phyloP scores from a whole-genome alignment of 202 grass and related monocot species.

The Hordeum pubiflorum region DNA sequence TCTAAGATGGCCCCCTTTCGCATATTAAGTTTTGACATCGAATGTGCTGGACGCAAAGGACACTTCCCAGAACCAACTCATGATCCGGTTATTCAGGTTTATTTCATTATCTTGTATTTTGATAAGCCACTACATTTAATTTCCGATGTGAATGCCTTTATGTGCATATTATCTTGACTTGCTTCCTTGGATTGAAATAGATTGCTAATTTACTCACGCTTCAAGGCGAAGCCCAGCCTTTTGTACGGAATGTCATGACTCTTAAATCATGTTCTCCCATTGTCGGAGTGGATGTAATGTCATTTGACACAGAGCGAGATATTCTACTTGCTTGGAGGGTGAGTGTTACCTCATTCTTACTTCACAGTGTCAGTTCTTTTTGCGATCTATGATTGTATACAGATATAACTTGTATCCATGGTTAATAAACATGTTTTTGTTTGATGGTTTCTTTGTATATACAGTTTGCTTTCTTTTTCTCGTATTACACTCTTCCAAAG shows the following conservation, averaged over 20 bases:
- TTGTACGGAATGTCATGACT: constrained; percentile 90
- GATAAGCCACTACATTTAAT: neutral
- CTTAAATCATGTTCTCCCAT: constrained; percentile 94
- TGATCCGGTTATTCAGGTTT: constrained; percentile 98
- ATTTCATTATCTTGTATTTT: constrained; percentile 27
- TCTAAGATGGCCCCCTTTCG: constrained; percentile 96
- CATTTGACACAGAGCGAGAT: constrained; percentile 81
- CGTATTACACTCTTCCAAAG: neutral
- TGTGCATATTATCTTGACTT: constrained; percentile 14
- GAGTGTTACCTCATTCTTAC: constrained; percentile 26
- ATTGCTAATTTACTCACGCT: constrained; percentile 93
- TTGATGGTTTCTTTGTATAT: neutral
- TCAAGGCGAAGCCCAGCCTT: constrained; percentile 83
- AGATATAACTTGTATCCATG: constrained; percentile 8
- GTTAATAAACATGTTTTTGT: neutral
- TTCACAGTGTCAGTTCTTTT: neutral
- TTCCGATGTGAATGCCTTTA: constrained; percentile 18
- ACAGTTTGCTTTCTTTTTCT: constrained; percentile 18
- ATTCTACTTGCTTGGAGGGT: constrained; percentile 97
- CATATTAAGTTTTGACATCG: constrained; percentile 98
- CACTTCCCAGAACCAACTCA: constrained; percentile 96
- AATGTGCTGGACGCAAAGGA: constrained; percentile 94
- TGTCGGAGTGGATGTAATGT: constrained; percentile 90
- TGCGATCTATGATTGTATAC: neutral
- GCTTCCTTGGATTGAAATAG: constrained; percentile 43